Conservation (phyloP, 1,139 yeast genomes). For the Schwanniomyces etchellsii region DNA sequence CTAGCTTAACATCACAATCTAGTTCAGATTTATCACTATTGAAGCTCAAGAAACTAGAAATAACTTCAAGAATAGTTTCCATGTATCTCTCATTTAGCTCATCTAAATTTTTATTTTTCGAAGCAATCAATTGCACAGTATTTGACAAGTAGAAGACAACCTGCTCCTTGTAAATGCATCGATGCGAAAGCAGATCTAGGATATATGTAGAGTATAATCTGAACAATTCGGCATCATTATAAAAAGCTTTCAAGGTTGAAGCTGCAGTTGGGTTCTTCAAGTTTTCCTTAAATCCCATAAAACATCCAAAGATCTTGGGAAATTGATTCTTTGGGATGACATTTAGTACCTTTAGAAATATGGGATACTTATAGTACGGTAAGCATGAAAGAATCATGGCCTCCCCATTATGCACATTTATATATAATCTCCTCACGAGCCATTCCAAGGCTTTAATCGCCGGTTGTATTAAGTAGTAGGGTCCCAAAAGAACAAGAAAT, state of each 20-base stretch:
- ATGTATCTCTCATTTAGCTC: slow-evolving; percentile 28
- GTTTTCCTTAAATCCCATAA: slow-evolving; percentile 61
- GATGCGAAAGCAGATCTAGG: slow-evolving; percentile 47
- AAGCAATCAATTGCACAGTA: slow-evolving; percentile 55
- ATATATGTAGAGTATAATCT: slow-evolving; percentile 60
- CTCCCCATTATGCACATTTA: slow-evolving; percentile 79
- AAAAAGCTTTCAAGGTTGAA: slow-evolving; percentile 67
- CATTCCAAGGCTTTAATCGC: slow-evolving; percentile 86
- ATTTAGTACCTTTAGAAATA: slow-evolving; percentile 71
- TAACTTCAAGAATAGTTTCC: slow-evolving; percentile 53
- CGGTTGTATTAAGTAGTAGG: slow-evolving; percentile 67
- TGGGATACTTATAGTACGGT: slow-evolving; percentile 70
- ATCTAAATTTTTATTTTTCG: slow-evolving; percentile 25
- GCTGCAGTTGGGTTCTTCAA: slow-evolving; percentile 61
- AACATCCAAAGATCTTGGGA: slow-evolving; percentile 74
- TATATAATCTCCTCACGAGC: slow-evolving; percentile 88
- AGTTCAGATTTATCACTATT: slow-evolving; percentile 23
- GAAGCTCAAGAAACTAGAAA: slow-evolving; percentile 47
- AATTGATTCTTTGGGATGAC: slow-evolving; percentile 56
- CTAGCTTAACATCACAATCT: slow-evolving; percentile 64
- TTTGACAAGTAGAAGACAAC: slow-evolving; percentile 74
- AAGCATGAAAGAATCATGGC: slow-evolving; percentile 60
- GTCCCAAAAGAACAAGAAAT: slow-evolving; percentile 71
- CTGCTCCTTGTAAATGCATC: slow-evolving; percentile 61
- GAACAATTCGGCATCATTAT: slow-evolving; percentile 61